Percentiles rank a stretch among this genome's conserved stretches.
Evolutionary conservation across 768 basidiomycete genomes (phyloP).

Genomic region (Agrocybe pediades): DNA sequence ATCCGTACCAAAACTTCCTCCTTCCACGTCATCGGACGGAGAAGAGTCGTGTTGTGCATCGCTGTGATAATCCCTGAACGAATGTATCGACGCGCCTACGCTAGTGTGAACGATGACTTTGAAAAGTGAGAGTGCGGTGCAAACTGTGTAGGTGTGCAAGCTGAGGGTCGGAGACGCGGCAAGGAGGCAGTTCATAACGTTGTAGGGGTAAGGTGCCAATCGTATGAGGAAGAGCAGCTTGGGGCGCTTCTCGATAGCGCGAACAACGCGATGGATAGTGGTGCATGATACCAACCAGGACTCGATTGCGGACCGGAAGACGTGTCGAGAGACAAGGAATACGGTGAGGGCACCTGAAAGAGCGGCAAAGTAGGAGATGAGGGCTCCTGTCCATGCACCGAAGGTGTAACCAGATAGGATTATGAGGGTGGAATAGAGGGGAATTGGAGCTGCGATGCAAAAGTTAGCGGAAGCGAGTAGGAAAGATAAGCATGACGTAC

Average conservation of each 20-base stretch:
- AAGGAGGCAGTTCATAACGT: slow-evolving; percentile 93
- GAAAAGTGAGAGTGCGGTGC: slow-evolving; percentile 83
- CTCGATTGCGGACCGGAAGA: slow-evolving; percentile 71
- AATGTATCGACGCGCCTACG: slow-evolving; percentile 82
- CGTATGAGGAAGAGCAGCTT: slow-evolving; percentile 90
- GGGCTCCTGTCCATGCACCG: slow-evolving; percentile 80
- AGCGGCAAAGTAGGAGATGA: slow-evolving; percentile 87
- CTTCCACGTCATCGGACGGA: slow-evolving; percentile 36
- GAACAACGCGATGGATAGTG: slow-evolving; percentile 78
- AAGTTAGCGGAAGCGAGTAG: slow-evolving; percentile 1
- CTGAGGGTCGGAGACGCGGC: slow-evolving; percentile 85
- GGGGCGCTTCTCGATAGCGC: slow-evolving; percentile 86
- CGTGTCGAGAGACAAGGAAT: slow-evolving; percentile 75
- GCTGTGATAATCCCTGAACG: slow-evolving; percentile 71
- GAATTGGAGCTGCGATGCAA: slow-evolving; percentile 68
- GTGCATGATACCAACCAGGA: slow-evolving; percentile 71
- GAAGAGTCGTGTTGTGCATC: slow-evolving; percentile 25
- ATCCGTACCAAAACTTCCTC: slow-evolving; percentile 37
- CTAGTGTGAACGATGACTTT: slow-evolving; percentile 92
- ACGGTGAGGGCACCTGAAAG: slow-evolving; percentile 84
- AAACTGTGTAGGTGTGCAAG: slow-evolving; percentile 73
- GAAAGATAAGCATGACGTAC: slow-evolving; percentile 46
- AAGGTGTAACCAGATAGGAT: slow-evolving; percentile 91
- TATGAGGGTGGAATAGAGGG: slow-evolving; percentile 92
- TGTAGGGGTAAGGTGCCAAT: slow-evolving; percentile 89